A percentile compares a stretch with the other conserved stretches of the same genome.
Evolutionary conservation across 225 moss, liverwort and hornwort species (phyloP).

Genomic region (Physcomitrium patens): DNA sequence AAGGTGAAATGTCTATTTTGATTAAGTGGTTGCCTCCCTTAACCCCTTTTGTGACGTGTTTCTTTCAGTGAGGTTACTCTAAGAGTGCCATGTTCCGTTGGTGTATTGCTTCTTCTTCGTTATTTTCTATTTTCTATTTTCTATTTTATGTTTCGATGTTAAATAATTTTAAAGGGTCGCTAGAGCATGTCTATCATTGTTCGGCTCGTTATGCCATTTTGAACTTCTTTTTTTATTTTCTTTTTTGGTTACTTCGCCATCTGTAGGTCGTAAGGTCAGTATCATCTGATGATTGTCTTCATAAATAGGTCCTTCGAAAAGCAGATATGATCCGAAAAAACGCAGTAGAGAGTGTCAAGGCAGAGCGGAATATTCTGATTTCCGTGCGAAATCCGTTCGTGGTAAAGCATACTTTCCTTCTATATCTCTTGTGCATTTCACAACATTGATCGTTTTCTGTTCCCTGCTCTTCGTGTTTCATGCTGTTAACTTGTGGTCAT

Average conservation of each 20-base stretch:
- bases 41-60: not conserved
- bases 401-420: slow-evolving; percentile 43
- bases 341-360: slow-evolving; percentile 98
- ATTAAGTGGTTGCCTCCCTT: not conserved
- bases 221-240: not conserved
- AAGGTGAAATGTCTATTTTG: slow-evolving; percentile 54
- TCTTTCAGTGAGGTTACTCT: not conserved
- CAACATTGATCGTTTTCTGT: not conserved
- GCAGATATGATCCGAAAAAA: slow-evolving; percentile 99
- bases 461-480: not conserved
- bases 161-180: not conserved
- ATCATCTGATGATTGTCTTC: slow-evolving; percentile 21
- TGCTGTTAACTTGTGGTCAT: not conserved
- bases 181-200: slow-evolving; percentile 16
- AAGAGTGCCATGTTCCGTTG: slow-evolving; percentile 3
- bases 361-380: slow-evolving; percentile 96
- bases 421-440: not conserved
- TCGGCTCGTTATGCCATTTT: slow-evolving; percentile 3
- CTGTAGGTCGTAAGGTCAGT: slow-evolving; percentile 3
- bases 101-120: not conserved
- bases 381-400: slow-evolving; percentile 97
- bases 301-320: slow-evolving; percentile 91
- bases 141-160: too few relatives aligned
- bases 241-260: not conserved
- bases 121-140: too few relatives aligned